Evolutionary conservation across 805 yeast species (phyloP).

Genomic region (Hanseniaspora hatyaiensis): DNA sequence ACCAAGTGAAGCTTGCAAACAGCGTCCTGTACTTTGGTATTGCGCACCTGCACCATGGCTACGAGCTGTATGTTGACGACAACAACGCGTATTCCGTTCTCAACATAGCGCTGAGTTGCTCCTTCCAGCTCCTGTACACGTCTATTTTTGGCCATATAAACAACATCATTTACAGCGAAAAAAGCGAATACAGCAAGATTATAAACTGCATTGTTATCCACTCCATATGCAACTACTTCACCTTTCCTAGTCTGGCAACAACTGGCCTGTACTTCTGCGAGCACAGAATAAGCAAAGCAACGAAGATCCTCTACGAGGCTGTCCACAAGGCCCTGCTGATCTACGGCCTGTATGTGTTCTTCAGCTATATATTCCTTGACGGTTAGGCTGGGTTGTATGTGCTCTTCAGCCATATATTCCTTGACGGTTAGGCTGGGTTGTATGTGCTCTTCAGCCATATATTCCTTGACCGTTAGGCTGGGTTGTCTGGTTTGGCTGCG

Average conservation of each 20-base stretch:
- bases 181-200: conserved; percentile 24
- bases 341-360: background rate
- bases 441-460: background rate
- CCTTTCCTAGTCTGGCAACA: conserved; percentile 23
- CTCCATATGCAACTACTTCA: conserved; percentile 26
- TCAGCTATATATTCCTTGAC: conserved; percentile 5
- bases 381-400: conserved; percentile 11
- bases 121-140: conserved; percentile 26
- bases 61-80: conserved; percentile 22
- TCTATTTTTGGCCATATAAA: conserved; percentile 28
- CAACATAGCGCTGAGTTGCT: conserved; percentile 20
- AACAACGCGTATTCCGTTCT: conserved; percentile 15
- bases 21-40: conserved; percentile 28
- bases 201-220: conserved; percentile 27
- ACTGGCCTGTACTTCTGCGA: conserved; percentile 5
- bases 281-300: background rate
- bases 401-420: conserved; percentile 1
- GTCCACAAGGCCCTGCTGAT: background rate
- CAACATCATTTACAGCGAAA: conserved; percentile 24
- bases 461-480: too few relatives aligned
- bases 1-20: conserved; percentile 19
- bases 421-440: too few relatives aligned
- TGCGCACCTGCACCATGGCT: conserved; percentile 30
- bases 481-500: too few relatives aligned
- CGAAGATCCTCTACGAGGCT: background rate